phyloP scores from a whole-genome alignment of 1,284 basidiomycete species.

The Schizopora paradoxa region DNA sequence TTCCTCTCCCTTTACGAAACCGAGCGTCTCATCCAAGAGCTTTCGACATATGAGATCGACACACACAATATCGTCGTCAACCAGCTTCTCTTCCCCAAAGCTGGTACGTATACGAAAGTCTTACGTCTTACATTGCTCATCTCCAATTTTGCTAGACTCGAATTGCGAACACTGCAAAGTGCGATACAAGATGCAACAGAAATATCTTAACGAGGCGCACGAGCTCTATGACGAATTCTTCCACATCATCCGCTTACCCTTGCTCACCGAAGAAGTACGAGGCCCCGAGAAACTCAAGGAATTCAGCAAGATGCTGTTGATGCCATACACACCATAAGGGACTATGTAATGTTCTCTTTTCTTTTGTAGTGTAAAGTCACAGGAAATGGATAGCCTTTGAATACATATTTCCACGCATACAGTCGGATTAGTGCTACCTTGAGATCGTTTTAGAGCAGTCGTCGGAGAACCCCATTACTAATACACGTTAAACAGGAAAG shows the following conservation, averaged over 20 bases:
- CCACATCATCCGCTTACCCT: constrained; percentile 88
- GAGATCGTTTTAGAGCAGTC: neutral
- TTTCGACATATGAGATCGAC: constrained; percentile 96
- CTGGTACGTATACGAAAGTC: too few relatives aligned
- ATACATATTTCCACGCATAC: neutral
- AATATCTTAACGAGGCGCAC: constrained; percentile 90
- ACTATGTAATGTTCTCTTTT: too few relatives aligned
- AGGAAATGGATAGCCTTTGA: constrained; percentile 2
- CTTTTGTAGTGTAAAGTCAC: too few relatives aligned
- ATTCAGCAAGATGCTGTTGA: constrained; percentile 83
- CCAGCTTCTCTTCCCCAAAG: constrained; percentile 92
- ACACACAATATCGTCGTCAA: constrained; percentile 99
- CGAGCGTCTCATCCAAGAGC: constrained; percentile 93
- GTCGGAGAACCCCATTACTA: neutral
- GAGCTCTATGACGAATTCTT: constrained; percentile 97
- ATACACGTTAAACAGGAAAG: too few relatives aligned
- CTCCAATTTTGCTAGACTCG: constrained; percentile 47
- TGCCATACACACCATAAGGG: constrained; percentile 45
- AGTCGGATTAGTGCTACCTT: neutral
- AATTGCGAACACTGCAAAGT: constrained; percentile 95
- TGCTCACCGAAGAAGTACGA: constrained; percentile 95
- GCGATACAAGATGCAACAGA: constrained; percentile 96
- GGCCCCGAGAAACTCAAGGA: constrained; percentile 90
- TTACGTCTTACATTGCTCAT: neutral
- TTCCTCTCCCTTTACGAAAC: constrained; percentile 98